Evolutionary conservation across 2,329 filamentous ascomycete genomes (phyloP).

Genomic region (Epicoccum nigrum): DNA sequence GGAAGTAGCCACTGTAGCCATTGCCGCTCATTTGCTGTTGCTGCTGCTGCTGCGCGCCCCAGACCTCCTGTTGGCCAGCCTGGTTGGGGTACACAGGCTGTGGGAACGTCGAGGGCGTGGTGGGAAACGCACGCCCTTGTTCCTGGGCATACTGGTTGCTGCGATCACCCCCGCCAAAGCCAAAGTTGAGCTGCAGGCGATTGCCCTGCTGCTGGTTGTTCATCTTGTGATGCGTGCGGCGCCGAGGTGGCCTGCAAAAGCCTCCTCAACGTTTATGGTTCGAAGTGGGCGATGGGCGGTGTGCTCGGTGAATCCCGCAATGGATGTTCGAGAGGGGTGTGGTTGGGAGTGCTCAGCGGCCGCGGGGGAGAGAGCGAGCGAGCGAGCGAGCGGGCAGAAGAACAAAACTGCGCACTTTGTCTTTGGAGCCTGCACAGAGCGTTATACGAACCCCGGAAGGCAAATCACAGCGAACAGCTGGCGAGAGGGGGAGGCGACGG

Average conservation of each 20-base stretch:
- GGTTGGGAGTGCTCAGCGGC: conserved; percentile 16
- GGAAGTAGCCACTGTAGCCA: conserved; percentile 57
- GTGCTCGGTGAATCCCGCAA: conserved; percentile 22
- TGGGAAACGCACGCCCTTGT: conserved; percentile 57
- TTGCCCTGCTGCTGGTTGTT: conserved; percentile 50
- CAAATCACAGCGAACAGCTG: conserved; percentile 22
- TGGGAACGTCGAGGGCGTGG: conserved; percentile 94
- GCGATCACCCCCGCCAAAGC: conserved; percentile 49
- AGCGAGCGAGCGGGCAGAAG: conserved; percentile 6
- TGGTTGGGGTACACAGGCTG: conserved; percentile 78
- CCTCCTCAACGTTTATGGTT: conserved; percentile 14
- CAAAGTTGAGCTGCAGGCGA: conserved; percentile 60
- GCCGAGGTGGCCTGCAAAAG: conserved; percentile 8
- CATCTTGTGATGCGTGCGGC: conserved; percentile 32
- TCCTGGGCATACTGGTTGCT: conserved; percentile 51
- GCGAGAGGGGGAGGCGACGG: conserved; percentile 25
- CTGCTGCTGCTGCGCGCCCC: conserved; percentile 58
- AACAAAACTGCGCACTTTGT: conserved; percentile 19
- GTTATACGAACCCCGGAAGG: conserved; percentile 17
- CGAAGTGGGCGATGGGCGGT: conserved; percentile 13
- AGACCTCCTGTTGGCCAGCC: conserved; percentile 66
- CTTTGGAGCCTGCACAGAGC: conserved; percentile 24
- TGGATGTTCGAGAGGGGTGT: conserved; percentile 24
- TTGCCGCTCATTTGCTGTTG: conserved; percentile 51
- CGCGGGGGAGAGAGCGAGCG: conserved; percentile 17